Percentiles rank a stretch among this genome's conserved stretches.
phyloP scores from a whole-genome alignment of 1,139 yeast genomes.

The Scheffersomyces lignicola region DNA sequence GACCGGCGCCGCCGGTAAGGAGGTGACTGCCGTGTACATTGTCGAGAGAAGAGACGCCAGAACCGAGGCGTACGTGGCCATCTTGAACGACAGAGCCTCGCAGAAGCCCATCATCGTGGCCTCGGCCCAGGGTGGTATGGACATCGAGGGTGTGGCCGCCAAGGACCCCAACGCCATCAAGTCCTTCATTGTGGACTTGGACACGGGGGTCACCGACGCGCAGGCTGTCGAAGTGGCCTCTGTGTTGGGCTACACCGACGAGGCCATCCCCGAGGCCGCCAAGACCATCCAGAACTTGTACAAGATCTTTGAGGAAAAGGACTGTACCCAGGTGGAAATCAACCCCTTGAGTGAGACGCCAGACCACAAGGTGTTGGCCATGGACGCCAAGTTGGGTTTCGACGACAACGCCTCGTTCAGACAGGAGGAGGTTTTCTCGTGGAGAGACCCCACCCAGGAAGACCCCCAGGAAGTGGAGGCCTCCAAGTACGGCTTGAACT shows the following conservation, averaged over 20 bases:
- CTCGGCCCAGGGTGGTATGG: conserved; percentile 99
- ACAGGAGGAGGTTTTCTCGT: conserved; percentile 89
- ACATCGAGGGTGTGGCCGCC: conserved; percentile 97
- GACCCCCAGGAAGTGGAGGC: conserved; percentile 97
- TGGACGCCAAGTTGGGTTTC: conserved; percentile 98
- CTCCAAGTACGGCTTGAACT: conserved; percentile 84
- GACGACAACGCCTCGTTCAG: conserved; percentile 97
- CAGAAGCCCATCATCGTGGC: conserved; percentile 94
- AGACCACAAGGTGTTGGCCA: conserved; percentile 88
- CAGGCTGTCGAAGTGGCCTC: conserved; percentile 77
- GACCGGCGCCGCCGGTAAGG: conserved; percentile 96
- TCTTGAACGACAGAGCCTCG: conserved; percentile 88
- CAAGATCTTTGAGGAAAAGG: conserved; percentile 84
- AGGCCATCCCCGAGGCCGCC: conserved; percentile 85
- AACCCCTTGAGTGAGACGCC: conserved; percentile 95
- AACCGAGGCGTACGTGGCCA: conserved; percentile 94
- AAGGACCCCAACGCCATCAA: conserved; percentile 90
- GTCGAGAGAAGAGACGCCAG: conserved; percentile 93
- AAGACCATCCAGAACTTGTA: conserved; percentile 83
- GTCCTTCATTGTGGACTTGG: conserved; percentile 78
- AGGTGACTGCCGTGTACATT: conserved; percentile 93
- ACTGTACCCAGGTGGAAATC: conserved; percentile 97
- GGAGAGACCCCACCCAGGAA: conserved; percentile 98
- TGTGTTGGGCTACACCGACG: conserved; percentile 76
- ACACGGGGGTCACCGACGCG: conserved; percentile 76